Base-by-base conservation (phyloP, 169 alveolate genomes). In the Plasmodium berghei region DNA sequence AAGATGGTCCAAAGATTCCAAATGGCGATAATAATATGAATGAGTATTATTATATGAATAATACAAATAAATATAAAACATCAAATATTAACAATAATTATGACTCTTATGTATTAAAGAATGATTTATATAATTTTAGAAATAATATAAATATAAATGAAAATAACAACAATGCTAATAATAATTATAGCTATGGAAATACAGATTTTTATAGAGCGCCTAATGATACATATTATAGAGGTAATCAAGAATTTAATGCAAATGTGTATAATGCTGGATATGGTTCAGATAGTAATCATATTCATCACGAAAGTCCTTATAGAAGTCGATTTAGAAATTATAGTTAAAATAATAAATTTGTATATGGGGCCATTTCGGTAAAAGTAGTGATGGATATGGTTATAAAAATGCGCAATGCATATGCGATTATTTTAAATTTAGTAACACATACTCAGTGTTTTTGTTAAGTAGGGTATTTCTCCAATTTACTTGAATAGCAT, bases 81-180 rank as follows among this genome's bases (percentile, higher is more conserved):
- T 62, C 24, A 55, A 22, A 26, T 40, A 63, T 46, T 2, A 22
- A 55, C 5, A 67, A 55, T 62, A 75, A 34, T 49, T 75, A 75
- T 67, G 89, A 75, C 34, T n/a, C 72, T 20, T 62, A 45, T 75
- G 28, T 46, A 14, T 12, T 45, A 75, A 75, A 75, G 34, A 62
- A 75, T 49, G 89, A 75, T 75, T 12, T 67, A 20, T 61, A 80
- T 52, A 77, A 59, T 45, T 77, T 49, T 70, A 40, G 80, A 66
- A 80, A 80, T 66, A 48, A 22, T 14, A 48, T 75, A 64, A 66
- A 75, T 62, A 26, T 55, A 40, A 80, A 75, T 49, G 20, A 59
- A 10, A 18, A n/a, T 8, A 55, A 71, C 12, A 58, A 52, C 63
- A 49, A 9, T 3, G 52, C n/a, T 69, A 42, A 62, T 28, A 72